A percentile compares a stretch with the other conserved stretches of the same genome.
phyloP scores from a whole-genome alignment of 148 eudicot species.

The Diospyros kaki region DNA sequence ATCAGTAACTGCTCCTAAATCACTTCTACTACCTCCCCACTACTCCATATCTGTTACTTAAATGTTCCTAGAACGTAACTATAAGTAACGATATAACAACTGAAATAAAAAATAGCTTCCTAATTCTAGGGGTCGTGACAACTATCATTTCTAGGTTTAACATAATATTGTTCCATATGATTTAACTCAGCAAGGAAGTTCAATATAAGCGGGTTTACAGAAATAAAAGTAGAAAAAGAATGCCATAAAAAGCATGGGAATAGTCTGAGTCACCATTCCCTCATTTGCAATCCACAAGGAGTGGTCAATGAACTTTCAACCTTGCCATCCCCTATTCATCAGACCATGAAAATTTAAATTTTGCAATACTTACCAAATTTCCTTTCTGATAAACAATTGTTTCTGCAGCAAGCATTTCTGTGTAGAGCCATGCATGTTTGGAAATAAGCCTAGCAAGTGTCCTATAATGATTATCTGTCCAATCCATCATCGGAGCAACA shows the following conservation, averaged over 20 bases:
- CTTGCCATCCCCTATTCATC: neutral
- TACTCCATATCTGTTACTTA: no score
- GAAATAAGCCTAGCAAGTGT: conserved; percentile 77
- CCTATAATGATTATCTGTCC: conserved; percentile 91
- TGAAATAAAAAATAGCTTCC: no score
- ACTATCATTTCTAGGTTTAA: neutral
- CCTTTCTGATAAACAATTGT: conserved; percentile 80
- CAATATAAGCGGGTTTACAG: neutral
- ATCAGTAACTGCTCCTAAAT: no score
- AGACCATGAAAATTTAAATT: neutral
- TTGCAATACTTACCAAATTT: conserved; percentile 53
- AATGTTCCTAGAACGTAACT: no score
- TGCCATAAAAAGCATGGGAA: neutral
- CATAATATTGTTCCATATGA: no score
- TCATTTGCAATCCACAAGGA: neutral
- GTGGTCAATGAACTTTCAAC: neutral
- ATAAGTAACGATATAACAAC: no score
- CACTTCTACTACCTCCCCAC: no score
- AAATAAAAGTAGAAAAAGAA: neutral
- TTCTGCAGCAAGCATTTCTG: conserved; percentile 99
- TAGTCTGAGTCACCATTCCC: neutral
- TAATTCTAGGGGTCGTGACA: no score
- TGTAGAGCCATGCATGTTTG: conserved; percentile 92
- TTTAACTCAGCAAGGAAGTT: neutral
- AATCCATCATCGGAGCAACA: conserved; percentile 99